Evolutionary conservation across 2,329 filamentous ascomycete species (phyloP).

Genomic region (Fusarium buharicum): DNA sequence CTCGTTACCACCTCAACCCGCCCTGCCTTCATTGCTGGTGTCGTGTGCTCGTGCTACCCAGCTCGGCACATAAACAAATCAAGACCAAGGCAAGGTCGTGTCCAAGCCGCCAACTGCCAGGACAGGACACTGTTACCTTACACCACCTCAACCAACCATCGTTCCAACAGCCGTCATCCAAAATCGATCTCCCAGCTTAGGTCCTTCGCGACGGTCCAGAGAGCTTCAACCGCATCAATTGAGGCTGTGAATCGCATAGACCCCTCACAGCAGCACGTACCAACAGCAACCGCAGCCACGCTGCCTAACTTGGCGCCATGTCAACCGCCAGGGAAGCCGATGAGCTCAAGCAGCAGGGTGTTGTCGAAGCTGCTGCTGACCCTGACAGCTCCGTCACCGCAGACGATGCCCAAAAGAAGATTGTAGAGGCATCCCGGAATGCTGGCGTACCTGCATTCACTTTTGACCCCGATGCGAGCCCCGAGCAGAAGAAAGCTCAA

Average conservation of each 20-base stretch:
- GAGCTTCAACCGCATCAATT: conserved; percentile 39
- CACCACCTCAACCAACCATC: conserved; percentile 17
- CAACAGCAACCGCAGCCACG: conserved; percentile 27
- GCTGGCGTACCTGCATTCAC: conserved; percentile 83
- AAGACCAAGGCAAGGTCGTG: conserved; percentile 19
- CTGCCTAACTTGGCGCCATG: conserved; percentile 45
- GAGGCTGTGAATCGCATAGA: conserved; percentile 22
- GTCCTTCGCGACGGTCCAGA: conserved; percentile 33
- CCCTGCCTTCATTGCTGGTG: conserved; percentile 28
- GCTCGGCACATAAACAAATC: conserved; percentile 13
- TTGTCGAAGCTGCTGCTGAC: conserved; percentile 79
- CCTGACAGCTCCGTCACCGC: conserved; percentile 74
- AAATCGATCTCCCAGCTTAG: conserved; percentile 25
- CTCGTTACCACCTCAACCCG: conserved; percentile 17
- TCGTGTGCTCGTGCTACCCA: conserved; percentile 13
- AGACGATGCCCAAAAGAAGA: conserved; percentile 75
- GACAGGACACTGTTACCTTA: conserved; percentile 20
- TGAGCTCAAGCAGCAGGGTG: conserved; percentile 85
- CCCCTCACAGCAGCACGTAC: conserved; percentile 19
- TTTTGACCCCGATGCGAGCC: conserved; percentile 86
- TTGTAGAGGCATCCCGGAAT: conserved; percentile 81
- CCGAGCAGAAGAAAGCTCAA: conserved; percentile 85
- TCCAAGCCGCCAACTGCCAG: conserved; percentile 17
- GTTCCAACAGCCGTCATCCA: conserved; percentile 14
- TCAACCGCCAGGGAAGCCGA: conserved; percentile 49